These are phyloP conservation scores for Cyclaneusma minus DNA, from an alignment of 2,329 filamentous ascomycete species.

Conservation along the genomic window DNA sequence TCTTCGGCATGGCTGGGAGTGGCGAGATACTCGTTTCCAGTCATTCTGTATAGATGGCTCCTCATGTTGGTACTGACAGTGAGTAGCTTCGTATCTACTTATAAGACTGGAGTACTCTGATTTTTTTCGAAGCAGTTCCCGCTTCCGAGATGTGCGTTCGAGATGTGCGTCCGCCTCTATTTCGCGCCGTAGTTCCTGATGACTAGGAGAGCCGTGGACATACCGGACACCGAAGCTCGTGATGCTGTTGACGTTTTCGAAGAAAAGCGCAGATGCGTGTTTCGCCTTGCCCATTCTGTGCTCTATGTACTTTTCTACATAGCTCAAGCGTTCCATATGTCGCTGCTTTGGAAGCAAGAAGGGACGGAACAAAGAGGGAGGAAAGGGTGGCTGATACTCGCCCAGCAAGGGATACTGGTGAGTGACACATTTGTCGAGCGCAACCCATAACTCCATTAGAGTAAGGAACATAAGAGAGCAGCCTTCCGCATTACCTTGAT, in stretches of 20 bases:
- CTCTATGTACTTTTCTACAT: constrained; percentile 31
- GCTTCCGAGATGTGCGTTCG: constrained; percentile 8
- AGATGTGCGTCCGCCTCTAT: constrained; percentile 25
- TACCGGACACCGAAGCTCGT: constrained; percentile 30
- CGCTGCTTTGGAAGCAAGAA: constrained; percentile 26
- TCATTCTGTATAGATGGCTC: constrained; percentile 1
- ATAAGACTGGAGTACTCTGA: constrained; percentile 18
- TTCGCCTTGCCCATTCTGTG: constrained; percentile 4
- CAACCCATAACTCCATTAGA: constrained; percentile 41
- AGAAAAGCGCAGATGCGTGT: constrained; percentile 17
- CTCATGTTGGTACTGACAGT: constrained; percentile 6
- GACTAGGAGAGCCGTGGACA: constrained; percentile 26
- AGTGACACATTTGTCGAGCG: constrained; percentile 32
- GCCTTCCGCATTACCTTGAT: constrained; percentile 26
- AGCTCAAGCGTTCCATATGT: constrained; percentile 29
- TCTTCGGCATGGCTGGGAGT: constrained; percentile 17
- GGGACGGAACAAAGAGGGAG: constrained; percentile 21
- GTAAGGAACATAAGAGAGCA: constrained; percentile 40
- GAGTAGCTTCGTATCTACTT: no score
- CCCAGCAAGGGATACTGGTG: constrained; percentile 23
- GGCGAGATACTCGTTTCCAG: constrained; percentile 2
- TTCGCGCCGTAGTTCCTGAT: constrained; percentile 18
- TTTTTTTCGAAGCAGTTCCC: no score
- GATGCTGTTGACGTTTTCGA: constrained; percentile 19
- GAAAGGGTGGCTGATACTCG: constrained; percentile 31